Evolutionary conservation across 2,329 filamentous ascomycete species (phyloP), one percentile per base, ranked within the genome.

Genomic region (Talaromyces sp.): DNA sequence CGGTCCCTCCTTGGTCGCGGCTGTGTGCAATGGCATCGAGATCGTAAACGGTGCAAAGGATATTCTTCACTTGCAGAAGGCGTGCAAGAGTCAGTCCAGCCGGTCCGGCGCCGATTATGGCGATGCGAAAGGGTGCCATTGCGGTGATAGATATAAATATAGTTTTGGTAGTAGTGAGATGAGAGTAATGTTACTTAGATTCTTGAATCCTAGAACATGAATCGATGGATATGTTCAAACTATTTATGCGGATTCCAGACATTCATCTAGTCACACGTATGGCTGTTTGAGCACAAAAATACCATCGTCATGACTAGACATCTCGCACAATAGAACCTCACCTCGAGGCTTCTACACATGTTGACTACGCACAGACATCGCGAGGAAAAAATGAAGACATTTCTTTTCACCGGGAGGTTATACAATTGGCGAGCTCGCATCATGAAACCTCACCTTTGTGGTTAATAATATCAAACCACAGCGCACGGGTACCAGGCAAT

Each of bases 31-130:
- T 82, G 29, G 58, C 40, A 11, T 61, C 58, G 54, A 78, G 75
- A 73, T 87, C 82, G 69, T 82, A 88, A 29, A 88, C 74, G 6
- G 78, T 82, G 66, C 80, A 79, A 3, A 81, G 72, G 58, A 85
- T 76, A 58, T 75, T 73, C 65, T 81, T 76, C n/a, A 78, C 72
- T 59, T 82, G 76, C 7, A 88, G 80, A 40, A 88, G 79, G 22
- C 82, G 80, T 47, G 83, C 85, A 1, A 87, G 77, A 56, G 81
- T 82, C 51, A 83, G 81, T 67, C 83, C 83, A 8, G 76, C 77
- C 10, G 81, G 82, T 5, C 83, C 83, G 36, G 79, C 82, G 54
- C 83, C 83, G 45, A 84, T 73, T 61, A 84, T 83, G 62, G 82
- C 82, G 65, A 84, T 80, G 25, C 58, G 58, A 22, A 43, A 22